Evolutionary conservation across 305 asterid genomes (phyloP), one percentile per base, ranked within the genome.

Genomic region (Ilex paraguariensis): DNA sequence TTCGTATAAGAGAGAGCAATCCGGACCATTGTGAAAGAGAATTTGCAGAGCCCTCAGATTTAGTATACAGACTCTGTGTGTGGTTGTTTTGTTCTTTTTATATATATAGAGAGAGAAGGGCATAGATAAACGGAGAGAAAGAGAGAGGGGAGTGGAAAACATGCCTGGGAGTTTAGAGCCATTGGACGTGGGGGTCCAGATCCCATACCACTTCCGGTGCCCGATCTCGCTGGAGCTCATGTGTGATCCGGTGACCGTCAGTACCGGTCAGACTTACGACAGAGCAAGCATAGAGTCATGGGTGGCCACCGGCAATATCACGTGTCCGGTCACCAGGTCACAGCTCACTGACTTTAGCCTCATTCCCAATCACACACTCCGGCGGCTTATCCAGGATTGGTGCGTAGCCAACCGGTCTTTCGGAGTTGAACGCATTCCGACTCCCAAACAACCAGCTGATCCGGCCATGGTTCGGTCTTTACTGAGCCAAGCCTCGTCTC

Each of bases 361-460:
- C 63, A 89, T 92, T 10, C 97, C 98, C 0, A 92, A 92, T 70
- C 98, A 92, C 67, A 92, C 98, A 7, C 95, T 92, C 31, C 83
- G 98, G 10, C 79, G 98, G 12, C 90, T 92, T 3, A 92, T 92
- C 31, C 98, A 92, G 83, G 97, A 87, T 0, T 89, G 97, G 98
- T 92, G 98, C 81, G 96, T 92, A 5, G 94, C 87, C 3, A 92
- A 92, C 76, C 81, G 87, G 6, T 79, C 91, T 4, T 83, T 77
- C 31, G 96, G 97, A 1, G 85, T 92, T 7, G 86, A 92, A 76
- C 73, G 98, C 54, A 92, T 92, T 33, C 98, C 98, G 0, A 92
- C 97, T 2, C 98, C 97, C 10, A 92, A 92, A 69, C 98, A 89
- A 55, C 98, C 98, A 0, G 98, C 96, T 14, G 98, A 92, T 3